phyloP scores from a whole-genome alignment of 805 yeast species.

The Yarrowia sp. region DNA sequence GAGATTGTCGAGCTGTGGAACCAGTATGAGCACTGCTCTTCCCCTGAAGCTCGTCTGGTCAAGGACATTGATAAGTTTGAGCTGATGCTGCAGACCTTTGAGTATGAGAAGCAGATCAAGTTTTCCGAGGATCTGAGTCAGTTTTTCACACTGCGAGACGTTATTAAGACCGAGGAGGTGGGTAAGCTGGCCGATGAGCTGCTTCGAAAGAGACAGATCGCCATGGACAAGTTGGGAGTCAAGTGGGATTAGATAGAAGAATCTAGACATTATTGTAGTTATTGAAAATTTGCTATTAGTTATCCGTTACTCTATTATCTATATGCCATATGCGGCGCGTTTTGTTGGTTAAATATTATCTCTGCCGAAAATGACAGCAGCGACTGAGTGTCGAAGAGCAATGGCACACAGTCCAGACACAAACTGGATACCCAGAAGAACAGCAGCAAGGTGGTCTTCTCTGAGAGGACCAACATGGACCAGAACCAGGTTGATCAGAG shows the following conservation, averaged over 20 bases:
- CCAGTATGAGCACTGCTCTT: constrained; percentile 83
- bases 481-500: constrained; percentile 76
- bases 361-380: constrained; percentile 81
- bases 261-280: not conserved
- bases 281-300: no score
- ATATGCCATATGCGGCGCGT: not conserved
- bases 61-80: constrained; percentile 91
- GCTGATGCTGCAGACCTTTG: constrained; percentile 54
- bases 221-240: constrained; percentile 39
- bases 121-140: constrained; percentile 61
- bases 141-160: constrained; percentile 60
- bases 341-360: constrained; percentile 57
- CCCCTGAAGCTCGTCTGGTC: constrained; percentile 81
- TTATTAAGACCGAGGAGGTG: constrained; percentile 71
- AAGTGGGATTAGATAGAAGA: not conserved
- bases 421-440: constrained; percentile 63
- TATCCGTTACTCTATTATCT: constrained; percentile 1
- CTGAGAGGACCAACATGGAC: constrained; percentile 89
- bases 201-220: constrained; percentile 46
- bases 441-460: constrained; percentile 70
- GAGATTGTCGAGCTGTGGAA: constrained; percentile 74
- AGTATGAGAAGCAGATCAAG: constrained; percentile 70
- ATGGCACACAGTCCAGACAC: constrained; percentile 64
- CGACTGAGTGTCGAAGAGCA: constrained; percentile 74
- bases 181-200: constrained; percentile 64